Evolutionary conservation across 2,329 filamentous ascomycete genomes (phyloP).

Genomic region (Alternaria solani): DNA sequence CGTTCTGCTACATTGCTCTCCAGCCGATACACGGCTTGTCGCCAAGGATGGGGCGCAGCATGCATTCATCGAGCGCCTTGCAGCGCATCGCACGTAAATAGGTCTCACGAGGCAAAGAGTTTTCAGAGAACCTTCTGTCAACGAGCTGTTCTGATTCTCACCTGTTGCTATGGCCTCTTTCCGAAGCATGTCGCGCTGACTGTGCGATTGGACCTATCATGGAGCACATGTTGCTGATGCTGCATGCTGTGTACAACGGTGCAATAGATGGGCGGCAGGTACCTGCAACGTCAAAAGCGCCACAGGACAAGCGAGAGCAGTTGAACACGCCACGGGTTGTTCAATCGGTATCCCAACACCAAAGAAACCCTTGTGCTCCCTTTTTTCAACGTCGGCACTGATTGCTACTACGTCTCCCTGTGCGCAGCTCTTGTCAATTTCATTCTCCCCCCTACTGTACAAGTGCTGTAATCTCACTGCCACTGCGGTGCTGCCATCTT

Average conservation of each 20-base stretch:
- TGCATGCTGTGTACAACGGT: not conserved
- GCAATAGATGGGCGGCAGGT: not conserved
- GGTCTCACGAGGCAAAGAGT: not conserved
- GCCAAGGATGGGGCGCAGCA: not conserved
- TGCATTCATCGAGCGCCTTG: conserved; percentile 1
- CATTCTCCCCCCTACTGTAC: not conserved
- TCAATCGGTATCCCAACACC: not conserved
- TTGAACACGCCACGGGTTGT: not conserved
- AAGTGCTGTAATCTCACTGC: not conserved
- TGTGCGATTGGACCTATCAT: not conserved
- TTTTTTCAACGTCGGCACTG: not conserved
- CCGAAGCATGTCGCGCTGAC: not conserved
- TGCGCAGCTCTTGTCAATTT: not conserved
- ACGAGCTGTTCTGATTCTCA: not conserved
- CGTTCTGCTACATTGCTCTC: not conserved
- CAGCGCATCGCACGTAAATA: not conserved
- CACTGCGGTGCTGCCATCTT: not conserved
- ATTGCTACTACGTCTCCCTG: not conserved
- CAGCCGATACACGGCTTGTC: not conserved
- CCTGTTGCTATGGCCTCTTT: not conserved
- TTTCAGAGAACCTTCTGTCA: not conserved
- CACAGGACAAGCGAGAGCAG: not conserved
- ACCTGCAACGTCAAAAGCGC: not conserved
- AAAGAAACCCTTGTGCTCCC: not conserved
- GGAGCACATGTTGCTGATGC: not conserved